Evolutionary conservation across 352 stramenopile species (phyloP), one percentile per base, ranked within the genome.

Genomic region (Blastocystis sp.): DNA sequence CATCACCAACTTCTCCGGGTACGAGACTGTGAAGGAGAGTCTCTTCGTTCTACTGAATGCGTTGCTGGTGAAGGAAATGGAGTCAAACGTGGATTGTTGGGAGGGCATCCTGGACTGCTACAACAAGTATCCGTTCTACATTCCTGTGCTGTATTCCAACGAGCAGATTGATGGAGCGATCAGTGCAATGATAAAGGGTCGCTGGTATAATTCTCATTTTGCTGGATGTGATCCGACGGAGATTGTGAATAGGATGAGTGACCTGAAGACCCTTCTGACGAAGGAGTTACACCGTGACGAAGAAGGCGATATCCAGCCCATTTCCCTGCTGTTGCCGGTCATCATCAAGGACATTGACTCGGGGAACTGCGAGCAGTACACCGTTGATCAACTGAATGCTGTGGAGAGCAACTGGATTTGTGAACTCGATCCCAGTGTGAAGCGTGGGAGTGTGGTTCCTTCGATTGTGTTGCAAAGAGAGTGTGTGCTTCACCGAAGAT

Each of bases 21-120:
- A 37, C 31, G 62, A 67, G 45, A 55, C 0, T 37, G 62, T 67
- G 62, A 67, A 67, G 31, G 62, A 67, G 26, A 37, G 26, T 67
- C 9, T 67, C 26, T 37, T 67, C 21, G 31, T 67, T 9, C 62
- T 67, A 13, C 21, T 67, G 62, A 67, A 67, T 67, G 62, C 62
- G 0, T 67, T 67, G 62, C 31, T 67, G 1, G 13, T 31, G 26
- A 6, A 16, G 45, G 45, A 55, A 1, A 55, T 67, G 62, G 13
- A 19, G 9, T 9, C 10, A 21, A 19, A 67, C 12, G 24, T 24
- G 26, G 24, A 37, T 9, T 37, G 31, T 9, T 67, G 62, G 62
- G 1, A 67, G 62, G 21, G 31, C 26, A 37, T 67, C 62, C 26
- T 67, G 9, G 9, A 67, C 9, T 24, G 24, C 62, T 67, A 67